A percentile compares a stretch with the other conserved stretches of the same genome.
Evolutionary conservation across 495 filamentous ascomycete species (phyloP).

Genomic region (Penicillium argentinense): DNA sequence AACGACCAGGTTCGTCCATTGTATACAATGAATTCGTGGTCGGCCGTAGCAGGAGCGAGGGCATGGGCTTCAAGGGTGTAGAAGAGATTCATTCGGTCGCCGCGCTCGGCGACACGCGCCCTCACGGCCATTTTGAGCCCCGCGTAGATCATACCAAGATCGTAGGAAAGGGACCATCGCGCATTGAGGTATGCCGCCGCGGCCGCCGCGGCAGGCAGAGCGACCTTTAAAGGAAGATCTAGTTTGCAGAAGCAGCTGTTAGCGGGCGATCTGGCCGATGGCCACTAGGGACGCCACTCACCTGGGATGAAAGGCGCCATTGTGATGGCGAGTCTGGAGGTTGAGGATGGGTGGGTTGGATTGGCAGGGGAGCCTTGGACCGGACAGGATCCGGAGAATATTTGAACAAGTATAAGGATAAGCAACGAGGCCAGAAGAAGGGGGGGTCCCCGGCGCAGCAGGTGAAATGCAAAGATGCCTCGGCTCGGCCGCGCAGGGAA

Average conservation of each 20-base stretch:
- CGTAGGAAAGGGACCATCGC: conserved; percentile 64
- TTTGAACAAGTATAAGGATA: too few relatives aligned
- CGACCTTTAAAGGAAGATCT: conserved; percentile 50
- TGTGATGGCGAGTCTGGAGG: neutral
- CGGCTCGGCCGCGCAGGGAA: neutral
- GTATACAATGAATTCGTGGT: conserved; percentile 68
- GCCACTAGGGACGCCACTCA: too few relatives aligned
- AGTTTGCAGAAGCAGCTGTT: neutral
- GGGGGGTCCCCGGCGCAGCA: neutral
- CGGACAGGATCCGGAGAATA: too few relatives aligned
- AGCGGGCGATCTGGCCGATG: neutral
- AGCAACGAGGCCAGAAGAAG: too few relatives aligned
- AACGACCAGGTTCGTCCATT: conserved; percentile 77
- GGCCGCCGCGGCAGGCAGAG: conserved; percentile 64
- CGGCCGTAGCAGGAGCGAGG: conserved; percentile 51
- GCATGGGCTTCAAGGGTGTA: conserved; percentile 76
- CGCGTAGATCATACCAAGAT: conserved; percentile 55
- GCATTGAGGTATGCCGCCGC: conserved; percentile 82
- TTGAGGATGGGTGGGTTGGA: neutral
- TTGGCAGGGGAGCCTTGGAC: too few relatives aligned
- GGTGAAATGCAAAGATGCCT: neutral
- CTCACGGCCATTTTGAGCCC: conserved; percentile 43
- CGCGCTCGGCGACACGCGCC: conserved; percentile 43
- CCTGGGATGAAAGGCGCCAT: too few relatives aligned
- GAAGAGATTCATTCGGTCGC: conserved; percentile 71